Conservation (phyloP, 768 basidiomycete species). For the Mycena galericulata region DNA sequence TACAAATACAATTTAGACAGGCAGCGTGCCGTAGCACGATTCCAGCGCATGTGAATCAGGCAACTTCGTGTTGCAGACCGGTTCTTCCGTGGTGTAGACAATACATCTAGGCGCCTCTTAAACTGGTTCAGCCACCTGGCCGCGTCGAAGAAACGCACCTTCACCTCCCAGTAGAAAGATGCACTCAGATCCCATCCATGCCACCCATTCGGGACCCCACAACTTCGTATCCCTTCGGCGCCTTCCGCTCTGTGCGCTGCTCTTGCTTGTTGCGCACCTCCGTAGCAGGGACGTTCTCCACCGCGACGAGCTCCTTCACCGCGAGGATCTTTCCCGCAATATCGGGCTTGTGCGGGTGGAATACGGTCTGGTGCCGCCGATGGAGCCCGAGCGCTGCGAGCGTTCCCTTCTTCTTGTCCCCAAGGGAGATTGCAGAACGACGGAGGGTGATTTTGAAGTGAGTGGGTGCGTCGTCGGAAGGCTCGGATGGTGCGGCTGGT, state of each 20-base stretch:
- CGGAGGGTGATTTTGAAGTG: slow-evolving; percentile 92
- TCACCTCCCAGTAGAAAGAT: neutral
- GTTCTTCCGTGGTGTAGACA: neutral
- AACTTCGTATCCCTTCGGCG: slow-evolving; percentile 76
- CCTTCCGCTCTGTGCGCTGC: slow-evolving; percentile 74
- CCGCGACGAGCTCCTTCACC: slow-evolving; percentile 92
- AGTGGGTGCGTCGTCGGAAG: slow-evolving; percentile 55
- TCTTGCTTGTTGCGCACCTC: slow-evolving; percentile 78
- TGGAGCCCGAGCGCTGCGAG: slow-evolving; percentile 87
- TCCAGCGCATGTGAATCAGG: neutral
- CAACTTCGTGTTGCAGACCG: neutral
- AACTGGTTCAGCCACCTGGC: neutral
- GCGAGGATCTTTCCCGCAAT: slow-evolving; percentile 87
- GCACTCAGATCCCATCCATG: slow-evolving; percentile 19
- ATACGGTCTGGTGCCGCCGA: slow-evolving; percentile 86
- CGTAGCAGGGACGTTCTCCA: slow-evolving; percentile 82
- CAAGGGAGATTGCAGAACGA: slow-evolving; percentile 89
- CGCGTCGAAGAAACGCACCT: neutral
- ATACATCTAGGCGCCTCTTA: neutral
- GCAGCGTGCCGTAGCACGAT: neutral
- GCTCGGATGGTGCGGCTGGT: neutral
- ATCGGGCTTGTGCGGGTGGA: slow-evolving; percentile 78
- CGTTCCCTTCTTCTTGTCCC: slow-evolving; percentile 76
- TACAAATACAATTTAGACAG: slow-evolving; percentile 11
- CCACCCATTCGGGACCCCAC: slow-evolving; percentile 44